Base-by-base conservation (phyloP, 257 asterid genomes). In the Eustoma russellianum region DNA sequence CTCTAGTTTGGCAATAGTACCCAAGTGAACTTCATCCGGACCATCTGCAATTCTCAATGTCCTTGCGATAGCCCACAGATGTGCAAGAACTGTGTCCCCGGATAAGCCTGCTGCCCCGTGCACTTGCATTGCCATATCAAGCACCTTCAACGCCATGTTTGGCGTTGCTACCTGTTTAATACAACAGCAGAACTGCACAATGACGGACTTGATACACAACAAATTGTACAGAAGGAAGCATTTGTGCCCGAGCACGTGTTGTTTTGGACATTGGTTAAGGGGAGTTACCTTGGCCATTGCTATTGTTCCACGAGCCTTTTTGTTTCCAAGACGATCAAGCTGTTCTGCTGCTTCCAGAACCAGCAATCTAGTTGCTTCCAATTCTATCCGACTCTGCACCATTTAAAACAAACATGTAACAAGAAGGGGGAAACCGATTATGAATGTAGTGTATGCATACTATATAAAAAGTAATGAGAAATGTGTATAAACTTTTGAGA, bases 281-380 rank as follows among this genome's bases (percentile, higher is more conserved):
- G 43, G 43, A 33, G 7, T 28, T 76, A 86, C 98, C 93, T 91
- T 87, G 66, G 96, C 98, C 98, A 87, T 91, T 64, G 98, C 94
- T 30, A 91, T 72, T 53, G 74, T 86, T 46, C 96, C 93, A 5
- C 84, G 94, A 43, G 96, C 94, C 60, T 61, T 68, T 48, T 74
- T 86, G 67, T 83, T 90, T 66, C 96, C 97, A 38, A 77, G 78
- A 5, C 80, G 79, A 68, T 90, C 96, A 56, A 86, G 97, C 70
- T 83, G 96, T 69, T 81, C 94, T 40, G 97, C 97, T 55, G 96
- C 97, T 80, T 90, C 96, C 12, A 90, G 81, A 78, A 90, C 91
- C 62, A 90, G 74, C 65, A 90, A 66, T 58, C 96, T 77, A 35
- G 96, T 78, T 55, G 79, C 68, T 77, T 86, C 97, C 51, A 90